These are phyloP conservation scores for Trichosporon sp. DNA, from an alignment of 1,284 basidiomycete genomes.

Conservation along the genomic window DNA sequence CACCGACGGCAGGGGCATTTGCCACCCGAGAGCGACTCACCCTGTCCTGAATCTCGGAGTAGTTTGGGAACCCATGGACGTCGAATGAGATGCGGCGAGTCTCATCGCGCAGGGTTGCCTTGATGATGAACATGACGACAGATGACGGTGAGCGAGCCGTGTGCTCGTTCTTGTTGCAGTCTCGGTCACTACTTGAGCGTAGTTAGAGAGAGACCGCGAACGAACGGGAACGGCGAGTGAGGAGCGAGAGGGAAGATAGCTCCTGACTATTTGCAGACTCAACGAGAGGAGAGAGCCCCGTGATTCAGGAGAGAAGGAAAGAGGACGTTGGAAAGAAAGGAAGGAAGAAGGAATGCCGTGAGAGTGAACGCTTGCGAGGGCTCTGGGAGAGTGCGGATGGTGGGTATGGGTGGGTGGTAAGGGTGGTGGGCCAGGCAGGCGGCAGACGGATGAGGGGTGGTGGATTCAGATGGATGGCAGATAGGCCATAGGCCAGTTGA, in stretches of 20 bases:
- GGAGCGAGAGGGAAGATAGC: not conserved
- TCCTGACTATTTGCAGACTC: not conserved
- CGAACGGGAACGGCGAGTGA: not conserved
- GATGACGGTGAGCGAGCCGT: not conserved
- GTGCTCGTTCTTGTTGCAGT: not conserved
- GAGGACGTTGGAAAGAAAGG: not conserved
- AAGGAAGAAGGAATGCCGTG: not conserved
- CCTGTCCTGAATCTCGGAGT: conserved; percentile 40
- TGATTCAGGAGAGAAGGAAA: not conserved
- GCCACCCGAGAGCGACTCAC: conserved; percentile 25
- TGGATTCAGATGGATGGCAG: not conserved
- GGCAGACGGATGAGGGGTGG: too few species aligned
- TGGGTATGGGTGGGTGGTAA: too few species aligned
- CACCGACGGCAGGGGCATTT: conserved; percentile 1
- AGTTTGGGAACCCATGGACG: conserved; percentile 36
- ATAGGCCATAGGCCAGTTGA: not conserved
- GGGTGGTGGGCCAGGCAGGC: too few species aligned
- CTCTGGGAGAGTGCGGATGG: not conserved
- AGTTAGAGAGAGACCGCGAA: not conserved
- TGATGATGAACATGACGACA: conserved; percentile 38
- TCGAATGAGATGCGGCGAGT: conserved; percentile 44
- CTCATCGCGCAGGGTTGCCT: conserved; percentile 46
- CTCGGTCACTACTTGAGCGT: not conserved
- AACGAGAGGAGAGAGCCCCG: not conserved
- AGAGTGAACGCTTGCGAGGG: not conserved